Base-by-base conservation (phyloP, 805 yeast species). In the Cyberlindnera suaveolens region DNA sequence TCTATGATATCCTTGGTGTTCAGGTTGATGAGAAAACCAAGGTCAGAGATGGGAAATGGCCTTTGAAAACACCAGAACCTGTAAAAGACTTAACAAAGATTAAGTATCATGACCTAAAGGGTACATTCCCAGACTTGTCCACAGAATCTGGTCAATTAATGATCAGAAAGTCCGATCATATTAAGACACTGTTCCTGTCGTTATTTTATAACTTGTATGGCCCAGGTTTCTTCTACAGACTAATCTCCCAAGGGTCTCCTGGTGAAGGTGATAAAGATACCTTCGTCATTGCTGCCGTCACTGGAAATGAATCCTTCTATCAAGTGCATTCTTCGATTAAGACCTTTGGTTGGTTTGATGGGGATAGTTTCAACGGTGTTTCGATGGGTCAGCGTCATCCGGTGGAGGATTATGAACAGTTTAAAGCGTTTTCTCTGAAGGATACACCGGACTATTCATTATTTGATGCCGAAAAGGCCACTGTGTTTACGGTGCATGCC, bases 191-290 rank as follows among this genome's bases (percentile, higher is more conserved):
- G 37, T 57, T 82, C 20, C 61, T 84, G 38, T 68, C 85, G 3
- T 64, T 78, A 33, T 83, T 81, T 60, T 84, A 84, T 59, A 83
- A 84, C 52, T 61, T 78, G 1, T 66, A 68, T 59, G 90, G 91
- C 0, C 88, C 88, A 1, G 61, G 68, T 8, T 78, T 73, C 63
- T 84, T 77, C 58, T 84, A 83, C 53, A 82, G 81, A 10, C 61
- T 84, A 44, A 67, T 84, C 49, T 75, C 86, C 0, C 90, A 82
- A 56, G 87, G 87, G 5, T 69, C 78, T 20, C 80, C 87, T 1
- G 91, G 91, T 23, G 85, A 83, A 65, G 90, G 91, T 40, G 91
- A 84, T 56, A 83, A 84, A 56, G 91, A 84, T 55, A 82, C 91
- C 0, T 82, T 81, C 50, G 72, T 78, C 34, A 77, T 83, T 8